Evolutionary conservation across 441 rosid genomes (phyloP).

Genomic region (Theobroma grandiflorum): DNA sequence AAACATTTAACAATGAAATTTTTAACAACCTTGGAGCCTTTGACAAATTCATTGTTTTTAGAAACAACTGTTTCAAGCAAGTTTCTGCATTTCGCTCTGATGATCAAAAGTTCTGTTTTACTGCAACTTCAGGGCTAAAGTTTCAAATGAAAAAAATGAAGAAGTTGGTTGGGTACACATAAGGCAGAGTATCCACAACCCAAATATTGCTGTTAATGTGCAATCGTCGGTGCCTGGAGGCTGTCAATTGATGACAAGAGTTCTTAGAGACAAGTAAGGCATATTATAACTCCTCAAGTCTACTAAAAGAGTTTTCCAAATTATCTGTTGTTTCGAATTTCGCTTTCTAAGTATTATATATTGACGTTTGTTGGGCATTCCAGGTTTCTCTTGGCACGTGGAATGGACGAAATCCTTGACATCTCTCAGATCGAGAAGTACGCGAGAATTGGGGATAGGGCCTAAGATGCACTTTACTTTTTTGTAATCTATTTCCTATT

Average conservation of each 20-base stretch:
- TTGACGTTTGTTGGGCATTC: constrained; percentile 7
- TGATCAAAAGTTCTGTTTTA: background rate
- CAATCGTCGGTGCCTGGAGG: constrained; percentile 79
- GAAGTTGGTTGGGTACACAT: constrained; percentile 83
- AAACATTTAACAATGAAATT: background rate
- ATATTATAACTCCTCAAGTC: background rate
- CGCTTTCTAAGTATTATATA: background rate
- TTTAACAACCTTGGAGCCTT: background rate
- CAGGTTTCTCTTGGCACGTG: constrained; percentile 73
- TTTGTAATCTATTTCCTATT: background rate
- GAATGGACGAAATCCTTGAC: constrained; percentile 63
- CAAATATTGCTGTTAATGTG: constrained; percentile 82
- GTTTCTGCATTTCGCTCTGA: background rate
- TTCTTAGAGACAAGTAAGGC: constrained; percentile 60
- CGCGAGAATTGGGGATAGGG: constrained; percentile 26
- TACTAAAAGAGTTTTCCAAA: background rate
- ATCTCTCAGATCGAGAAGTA: constrained; percentile 60
- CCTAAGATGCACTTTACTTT: background rate
- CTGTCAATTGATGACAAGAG: constrained; percentile 59
- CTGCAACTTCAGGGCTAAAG: constrained; percentile 62
- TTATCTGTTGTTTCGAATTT: background rate
- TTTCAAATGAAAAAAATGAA: constrained; percentile 59
- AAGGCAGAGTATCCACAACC: constrained; percentile 94
- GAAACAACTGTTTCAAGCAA: background rate
- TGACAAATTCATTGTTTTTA: background rate